Evolutionary conservation across 345 rosid species (phyloP), one percentile per base, ranked within the genome.

Genomic region (Linum trigynum): DNA sequence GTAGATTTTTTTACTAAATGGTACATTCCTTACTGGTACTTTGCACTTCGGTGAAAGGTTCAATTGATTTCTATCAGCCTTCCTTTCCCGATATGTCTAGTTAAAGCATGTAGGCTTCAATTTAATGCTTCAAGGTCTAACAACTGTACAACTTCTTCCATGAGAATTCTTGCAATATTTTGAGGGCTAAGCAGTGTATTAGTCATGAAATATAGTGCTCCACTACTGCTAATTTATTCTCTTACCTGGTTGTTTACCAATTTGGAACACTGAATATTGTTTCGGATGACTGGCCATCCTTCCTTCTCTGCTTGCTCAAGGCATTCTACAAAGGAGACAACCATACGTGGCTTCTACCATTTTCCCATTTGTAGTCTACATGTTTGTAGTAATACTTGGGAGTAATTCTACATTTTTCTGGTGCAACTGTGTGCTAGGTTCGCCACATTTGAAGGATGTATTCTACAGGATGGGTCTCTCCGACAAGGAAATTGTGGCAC

Each of bases 381-480:
- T 45, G 51, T 7, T 45, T 45, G 11, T 8, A 6, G 15, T 9
- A 48, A 9, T 48, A 15, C 15, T 48, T 23, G 32, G 53, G 53
- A 48, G 9, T 48, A 12, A 48, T 62, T 43, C 6, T 32, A 38
- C 48, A 1, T 42, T 5, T 5, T 5, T 67, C 9, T 62, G 71
- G 45, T 64, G 58, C 37, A 65, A 70, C 57, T 63, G 68, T 23
- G 14, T 59, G 71, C 41, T 64, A 92, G 99, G 96, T 63, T 71
- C 80, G 38, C 71, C 80, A 53, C 97, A 90, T 84, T 80, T 88
- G 43, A 86, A 82, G 79, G 92, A 88, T 66, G 72, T 94, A 71
- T 94, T 94, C 65, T 79, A 86, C 70, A 84, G 96, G 55, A 94
- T 94, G 97, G 97, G 96, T 56, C 69, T 90, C 12, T 80, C 92